Base-by-base conservation (phyloP, 2,329 filamentous ascomycete genomes). In the Colletotrichum lentis region DNA sequence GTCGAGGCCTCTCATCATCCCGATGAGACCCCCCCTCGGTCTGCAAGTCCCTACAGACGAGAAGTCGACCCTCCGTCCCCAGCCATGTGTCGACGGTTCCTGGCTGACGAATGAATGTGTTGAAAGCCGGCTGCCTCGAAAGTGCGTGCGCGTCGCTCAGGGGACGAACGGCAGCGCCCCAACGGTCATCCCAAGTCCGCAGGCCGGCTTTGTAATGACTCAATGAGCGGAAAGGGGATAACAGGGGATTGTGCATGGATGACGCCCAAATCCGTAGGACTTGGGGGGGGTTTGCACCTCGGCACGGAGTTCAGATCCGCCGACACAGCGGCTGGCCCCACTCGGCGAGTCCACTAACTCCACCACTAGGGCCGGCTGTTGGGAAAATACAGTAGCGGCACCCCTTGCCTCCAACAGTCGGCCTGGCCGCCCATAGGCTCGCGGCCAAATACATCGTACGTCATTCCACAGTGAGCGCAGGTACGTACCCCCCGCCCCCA, bases 221-320 rank as follows among this genome's bases (percentile, higher is more conserved):
- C n/a, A n/a, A n/a, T n/a, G n/a, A n/a, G 16, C 31, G n/a, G 46
- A 46, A 31, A 43, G 22, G 49, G 49, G 41, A 39, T 50, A 37
- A 44, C 3, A 22, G 22, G 24, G 35, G 41, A n/a, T 22, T 35
- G 35, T 44, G 24, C 41, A 43, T 7, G 46, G 39, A 24, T 11
- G 27, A n/a, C 41, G 35, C n/a, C 52, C 55, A 69, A 68, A 24
- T 53, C 66, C 66, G 66, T 66, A 37, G 66, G 66, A 66, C 37
- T 69, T 69, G 66, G 62, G 35, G 14, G 31, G 27, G 31, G 1
- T 35, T 18, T 56, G 49, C 49, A 60, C 66, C 66, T 69, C 66
- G 66, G 66, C 62, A 69, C 66, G 56, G 50, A 54, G 56, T 44
- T 37, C 16, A 43, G 55, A 50, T 50, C 62, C 62, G 39, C 65